Percentiles rank a stretch among this genome's conserved stretches.
Evolutionary conservation across 768 basidiomycete genomes (phyloP).

Genomic region (Amanita exitialis): DNA sequence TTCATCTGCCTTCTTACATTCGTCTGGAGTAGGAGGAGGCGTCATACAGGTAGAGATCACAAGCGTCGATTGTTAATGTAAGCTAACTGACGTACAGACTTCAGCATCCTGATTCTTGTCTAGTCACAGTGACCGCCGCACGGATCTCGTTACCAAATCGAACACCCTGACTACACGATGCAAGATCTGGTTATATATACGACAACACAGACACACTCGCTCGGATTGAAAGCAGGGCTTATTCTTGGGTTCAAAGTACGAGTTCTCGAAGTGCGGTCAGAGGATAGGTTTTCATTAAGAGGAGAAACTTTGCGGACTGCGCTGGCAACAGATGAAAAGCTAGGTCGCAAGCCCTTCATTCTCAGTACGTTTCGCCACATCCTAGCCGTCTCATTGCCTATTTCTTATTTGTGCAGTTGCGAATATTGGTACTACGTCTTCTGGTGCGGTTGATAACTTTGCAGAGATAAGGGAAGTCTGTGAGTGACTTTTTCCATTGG

Average conservation of each 20-base stretch:
- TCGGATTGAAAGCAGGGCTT: conserved; percentile 68
- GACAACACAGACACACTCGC: conserved; percentile 84
- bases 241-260: conserved; percentile 71
- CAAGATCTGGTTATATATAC: conserved; percentile 79
- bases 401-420: conserved; percentile 41
- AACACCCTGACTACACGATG: conserved; percentile 36
- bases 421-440: conserved; percentile 87
- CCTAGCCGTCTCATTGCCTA: background rate
- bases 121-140: conserved; percentile 75
- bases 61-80: background rate
- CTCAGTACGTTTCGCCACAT: conserved; percentile 42
- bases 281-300: conserved; percentile 59
- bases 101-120: conserved; percentile 78
- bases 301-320: conserved; percentile 51
- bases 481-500: conserved; percentile 20
- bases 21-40: conserved; percentile 67
- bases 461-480: conserved; percentile 64
- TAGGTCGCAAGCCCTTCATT: conserved; percentile 70
- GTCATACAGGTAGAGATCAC: conserved; percentile 52
- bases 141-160: conserved; percentile 48
- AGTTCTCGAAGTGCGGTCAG: conserved; percentile 51
- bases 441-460: conserved; percentile 78
- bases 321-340: conserved; percentile 51
- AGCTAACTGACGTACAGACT: conserved; percentile 33
- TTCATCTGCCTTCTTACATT: conserved; percentile 49